Conservation (phyloP, 2,329 filamentous ascomycete genomes). For the Thyridium curvatum region DNA sequence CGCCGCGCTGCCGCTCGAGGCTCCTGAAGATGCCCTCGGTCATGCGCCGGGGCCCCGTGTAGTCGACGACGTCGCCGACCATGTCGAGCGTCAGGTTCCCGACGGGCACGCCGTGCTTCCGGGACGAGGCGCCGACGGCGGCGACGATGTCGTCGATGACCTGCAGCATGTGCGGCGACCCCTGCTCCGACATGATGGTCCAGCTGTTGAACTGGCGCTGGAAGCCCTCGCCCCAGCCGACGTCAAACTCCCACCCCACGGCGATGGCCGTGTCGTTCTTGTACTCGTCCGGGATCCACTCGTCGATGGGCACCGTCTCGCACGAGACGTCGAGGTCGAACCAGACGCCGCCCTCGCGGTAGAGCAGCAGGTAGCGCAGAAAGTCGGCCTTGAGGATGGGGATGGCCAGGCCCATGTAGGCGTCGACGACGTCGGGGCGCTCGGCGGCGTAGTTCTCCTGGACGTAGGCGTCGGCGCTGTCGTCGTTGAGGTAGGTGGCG, state of each 20-base stretch:
- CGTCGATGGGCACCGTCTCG: constrained; percentile 32
- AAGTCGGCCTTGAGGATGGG: constrained; percentile 39
- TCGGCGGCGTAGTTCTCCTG: constrained; percentile 46
- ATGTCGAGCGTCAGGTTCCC: constrained; percentile 1
- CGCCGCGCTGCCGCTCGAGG: constrained; percentile 11
- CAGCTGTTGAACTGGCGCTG: constrained; percentile 27
- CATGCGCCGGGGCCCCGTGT: constrained; percentile 22
- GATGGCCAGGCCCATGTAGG: constrained; percentile 13
- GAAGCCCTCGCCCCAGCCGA: constrained; percentile 17
- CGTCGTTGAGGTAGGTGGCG: constrained; percentile 19
- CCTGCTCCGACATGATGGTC: constrained; percentile 23
- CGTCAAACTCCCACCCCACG: constrained; percentile 24
- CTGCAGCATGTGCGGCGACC: constrained; percentile 20
- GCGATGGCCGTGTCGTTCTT: constrained; percentile 14
- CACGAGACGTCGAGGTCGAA: constrained; percentile 55
- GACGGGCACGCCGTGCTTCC: background rate
- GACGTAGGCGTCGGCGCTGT: constrained; percentile 38
- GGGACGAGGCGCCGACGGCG: constrained; percentile 8
- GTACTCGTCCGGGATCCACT: constrained; percentile 16
- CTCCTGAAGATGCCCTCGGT: constrained; percentile 21
- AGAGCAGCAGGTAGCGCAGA: constrained; percentile 20
- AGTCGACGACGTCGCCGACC: constrained; percentile 19
- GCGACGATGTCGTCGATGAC: constrained; percentile 19
- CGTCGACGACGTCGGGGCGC: constrained; percentile 14
- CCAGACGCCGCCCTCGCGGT: constrained; percentile 35